Evolutionary conservation across 2,329 filamentous ascomycete species (phyloP).

Genomic region (Aaosphaeria arxii): DNA sequence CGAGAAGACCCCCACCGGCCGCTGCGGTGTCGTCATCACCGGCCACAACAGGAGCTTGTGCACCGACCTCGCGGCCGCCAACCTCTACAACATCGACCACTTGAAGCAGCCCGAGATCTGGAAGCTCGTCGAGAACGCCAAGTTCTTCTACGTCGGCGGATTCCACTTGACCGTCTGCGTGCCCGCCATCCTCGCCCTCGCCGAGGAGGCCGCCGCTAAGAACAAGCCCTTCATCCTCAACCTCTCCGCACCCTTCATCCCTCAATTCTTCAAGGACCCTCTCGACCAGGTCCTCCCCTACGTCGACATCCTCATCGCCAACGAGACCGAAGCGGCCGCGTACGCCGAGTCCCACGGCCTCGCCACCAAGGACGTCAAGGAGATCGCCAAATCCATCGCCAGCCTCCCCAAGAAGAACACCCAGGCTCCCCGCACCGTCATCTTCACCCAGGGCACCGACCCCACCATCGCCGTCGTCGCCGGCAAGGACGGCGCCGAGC

Average conservation of each 20-base stretch:
- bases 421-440: constrained; percentile 77
- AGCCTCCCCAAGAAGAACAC: constrained; percentile 89
- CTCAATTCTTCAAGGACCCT: constrained; percentile 96
- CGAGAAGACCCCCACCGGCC: constrained; percentile 77
- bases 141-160: constrained; percentile 89
- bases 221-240: constrained; percentile 92
- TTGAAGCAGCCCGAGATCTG: constrained; percentile 89
- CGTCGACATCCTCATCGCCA: constrained; percentile 95
- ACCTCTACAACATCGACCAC: constrained; percentile 94
- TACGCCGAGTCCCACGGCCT: constrained; percentile 82
- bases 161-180: constrained; percentile 98
- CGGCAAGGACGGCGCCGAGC: constrained; percentile 59
- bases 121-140: constrained; percentile 83
- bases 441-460: constrained; percentile 92
- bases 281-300: constrained; percentile 83
- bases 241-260: constrained; percentile 92
- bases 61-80: constrained; percentile 93
- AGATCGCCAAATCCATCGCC: constrained; percentile 82
- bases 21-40: constrained; percentile 95
- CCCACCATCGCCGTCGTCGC: constrained; percentile 79
- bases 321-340: constrained; percentile 88
- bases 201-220: constrained; percentile 80
- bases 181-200: constrained; percentile 83
- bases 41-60: constrained; percentile 92
- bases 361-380: constrained; percentile 70